Conservation (phyloP, 2,329 filamentous ascomycete genomes). For the Xenosphaeropsis pyriputrescens region DNA sequence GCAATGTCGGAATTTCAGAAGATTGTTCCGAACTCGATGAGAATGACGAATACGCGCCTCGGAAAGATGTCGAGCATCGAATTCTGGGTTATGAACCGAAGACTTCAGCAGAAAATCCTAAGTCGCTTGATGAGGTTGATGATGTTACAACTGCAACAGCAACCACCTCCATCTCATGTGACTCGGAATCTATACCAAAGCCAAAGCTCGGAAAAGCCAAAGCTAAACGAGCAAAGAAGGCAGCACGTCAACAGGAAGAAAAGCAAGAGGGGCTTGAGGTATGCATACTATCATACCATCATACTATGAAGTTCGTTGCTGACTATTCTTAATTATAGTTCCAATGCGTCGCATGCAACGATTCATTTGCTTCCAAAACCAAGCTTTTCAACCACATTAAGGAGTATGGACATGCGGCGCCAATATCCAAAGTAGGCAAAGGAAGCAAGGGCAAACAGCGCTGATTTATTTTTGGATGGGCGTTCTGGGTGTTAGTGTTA, state of each 20-base stretch:
- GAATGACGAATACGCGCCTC: constrained; percentile 18
- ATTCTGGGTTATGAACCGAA: constrained; percentile 7
- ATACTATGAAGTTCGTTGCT: not conserved
- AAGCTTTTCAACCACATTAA: constrained; percentile 49
- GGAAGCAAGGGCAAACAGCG: constrained; percentile 8
- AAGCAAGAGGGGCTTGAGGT: constrained; percentile 4
- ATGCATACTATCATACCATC: too few species aligned
- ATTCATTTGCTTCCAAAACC: constrained; percentile 42
- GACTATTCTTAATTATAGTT: constrained; percentile 17
- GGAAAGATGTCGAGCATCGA: constrained; percentile 13
- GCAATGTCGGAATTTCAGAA: too few species aligned
- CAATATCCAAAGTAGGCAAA: constrained; percentile 13
- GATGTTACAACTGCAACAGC: constrained; percentile 8
- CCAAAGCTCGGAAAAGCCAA: constrained; percentile 34
- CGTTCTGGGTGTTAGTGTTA: too few species aligned
- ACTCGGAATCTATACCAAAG: constrained; percentile 3
- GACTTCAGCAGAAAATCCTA: constrained; percentile 2
- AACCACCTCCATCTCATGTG: not conserved
- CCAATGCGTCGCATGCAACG: constrained; percentile 40
- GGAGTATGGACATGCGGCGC: constrained; percentile 37
- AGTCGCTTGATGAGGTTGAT: constrained; percentile 1
- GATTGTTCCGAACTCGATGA: not conserved
- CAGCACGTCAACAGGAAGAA: constrained; percentile 18
- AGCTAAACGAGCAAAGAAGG: constrained; percentile 33
- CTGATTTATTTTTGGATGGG: too few species aligned